Evolutionary conservation across 805 yeast species (phyloP), one percentile per base, ranked within the genome.

Genomic region (Candida chauliodis): DNA sequence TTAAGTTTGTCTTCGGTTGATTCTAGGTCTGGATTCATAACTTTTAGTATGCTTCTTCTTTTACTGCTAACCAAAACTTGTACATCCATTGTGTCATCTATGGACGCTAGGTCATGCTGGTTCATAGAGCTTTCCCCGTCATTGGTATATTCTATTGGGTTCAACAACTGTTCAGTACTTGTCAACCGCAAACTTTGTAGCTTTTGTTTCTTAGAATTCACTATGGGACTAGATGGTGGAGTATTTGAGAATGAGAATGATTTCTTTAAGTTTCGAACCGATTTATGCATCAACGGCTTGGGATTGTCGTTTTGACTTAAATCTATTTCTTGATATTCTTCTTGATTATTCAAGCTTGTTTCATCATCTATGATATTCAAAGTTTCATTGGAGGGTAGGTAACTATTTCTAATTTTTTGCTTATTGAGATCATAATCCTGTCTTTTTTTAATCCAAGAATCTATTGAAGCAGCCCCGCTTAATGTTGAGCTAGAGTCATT

Each of bases 41-140:
- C 76, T 24, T 83, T 56, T 30, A 83, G 60, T 37, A 72, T 71
- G 1, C 82, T 71, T 41, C 85, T 62, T 47, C 88, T 63, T 51
- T 75, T 76, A 11, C 84, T 76, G 43, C 84, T 75, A 6, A 83
- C 88, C 43, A 83, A 58, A 7, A 83, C 83, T 55, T 83, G 90
- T 2, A 81, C 90, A 45, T 83, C 89, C 46, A 80, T 52, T 21
- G 67, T 63, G 14, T 68, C 69, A 38, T 76, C 70, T 10, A 70
- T 59, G 15, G 69, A 67, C 25, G 65, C 71, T 17, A 58, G 66
- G 36, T 63, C 66, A 5, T 23, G 21, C 3, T 26, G 16, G 13
- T 27, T 28, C 7, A 11, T 13, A 7, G 8, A 33, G 49, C 21
- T 34, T 28, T 33, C 36, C 8, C 25, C 32, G 5, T 38, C 42